Percentiles rank a stretch among this genome's conserved stretches.
Evolutionary conservation across 805 yeast genomes (phyloP).

Genomic region (Nakazawaea molendinolei): DNA sequence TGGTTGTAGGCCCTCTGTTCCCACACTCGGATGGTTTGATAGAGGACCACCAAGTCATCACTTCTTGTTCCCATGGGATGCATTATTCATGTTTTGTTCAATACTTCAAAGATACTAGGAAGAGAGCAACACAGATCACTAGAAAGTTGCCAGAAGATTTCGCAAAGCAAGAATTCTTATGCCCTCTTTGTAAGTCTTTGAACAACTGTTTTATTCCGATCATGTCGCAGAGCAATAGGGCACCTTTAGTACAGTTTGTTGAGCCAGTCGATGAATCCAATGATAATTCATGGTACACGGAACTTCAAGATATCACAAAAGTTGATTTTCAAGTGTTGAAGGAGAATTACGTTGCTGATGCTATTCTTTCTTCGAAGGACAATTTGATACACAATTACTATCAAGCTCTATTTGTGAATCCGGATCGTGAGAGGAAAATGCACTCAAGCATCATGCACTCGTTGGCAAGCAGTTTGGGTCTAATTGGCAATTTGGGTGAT

Average conservation of each 20-base stretch:
- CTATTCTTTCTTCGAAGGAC: background rate
- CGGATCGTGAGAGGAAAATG: conserved; percentile 6
- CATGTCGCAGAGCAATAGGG: conserved; percentile 46
- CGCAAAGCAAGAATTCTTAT: conserved; percentile 66
- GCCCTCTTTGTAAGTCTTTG: conserved; percentile 87
- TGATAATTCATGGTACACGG: conserved; percentile 13
- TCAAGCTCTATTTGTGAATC: conserved; percentile 6
- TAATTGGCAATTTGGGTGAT: conserved; percentile 7
- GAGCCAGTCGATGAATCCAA: background rate
- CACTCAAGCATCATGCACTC: conserved; percentile 9
- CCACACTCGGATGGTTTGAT: conserved; percentile 30
- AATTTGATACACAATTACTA: conserved; percentile 5
- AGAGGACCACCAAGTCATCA: conserved; percentile 42
- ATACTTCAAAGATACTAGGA: conserved; percentile 48
- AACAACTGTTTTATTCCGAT: conserved; percentile 81
- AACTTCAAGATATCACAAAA: conserved; percentile 22
- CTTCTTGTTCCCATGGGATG: conserved; percentile 93
- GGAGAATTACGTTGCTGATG: background rate
- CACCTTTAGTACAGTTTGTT: conserved; percentile 17
- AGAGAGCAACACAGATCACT: conserved; percentile 65
- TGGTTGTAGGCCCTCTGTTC: conserved; percentile 70
- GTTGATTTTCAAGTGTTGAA: conserved; percentile 16
- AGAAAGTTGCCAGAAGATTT: conserved; percentile 46
- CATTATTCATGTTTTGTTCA: conserved; percentile 72
- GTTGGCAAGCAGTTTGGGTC: conserved; percentile 7